Conservation (phyloP, 2,329 filamentous ascomycete species). For the Xylaria sp. region DNA sequence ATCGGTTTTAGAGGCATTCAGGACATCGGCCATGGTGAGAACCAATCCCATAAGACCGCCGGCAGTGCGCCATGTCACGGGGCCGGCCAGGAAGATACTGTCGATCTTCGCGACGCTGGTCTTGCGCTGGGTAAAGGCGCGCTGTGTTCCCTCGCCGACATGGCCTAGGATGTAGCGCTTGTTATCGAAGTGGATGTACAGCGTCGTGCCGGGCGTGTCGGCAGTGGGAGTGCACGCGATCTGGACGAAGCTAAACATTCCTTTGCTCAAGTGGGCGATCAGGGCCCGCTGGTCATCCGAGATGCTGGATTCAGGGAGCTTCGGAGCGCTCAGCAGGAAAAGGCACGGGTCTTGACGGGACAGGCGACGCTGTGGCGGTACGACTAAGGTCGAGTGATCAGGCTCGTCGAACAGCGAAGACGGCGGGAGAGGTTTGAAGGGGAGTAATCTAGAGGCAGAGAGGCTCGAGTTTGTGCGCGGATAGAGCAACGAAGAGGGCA, state of each 20-base stretch:
- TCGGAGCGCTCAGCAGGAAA: background rate
- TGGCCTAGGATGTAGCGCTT: slow-evolving; percentile 83
- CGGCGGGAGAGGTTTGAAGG: slow-evolving; percentile 13
- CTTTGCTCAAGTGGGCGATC: slow-evolving; percentile 7
- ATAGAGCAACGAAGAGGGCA: background rate
- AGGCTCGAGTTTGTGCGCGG: background rate
- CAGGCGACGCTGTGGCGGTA: background rate
- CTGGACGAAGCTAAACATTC: slow-evolving; percentile 71
- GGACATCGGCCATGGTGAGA: slow-evolving; percentile 71
- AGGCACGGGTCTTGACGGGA: background rate
- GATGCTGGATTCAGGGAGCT: background rate
- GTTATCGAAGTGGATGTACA: slow-evolving; percentile 75
- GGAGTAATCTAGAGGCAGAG: background rate
- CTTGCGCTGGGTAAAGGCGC: slow-evolving; percentile 65
- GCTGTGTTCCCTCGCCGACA: slow-evolving; percentile 77
- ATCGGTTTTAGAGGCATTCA: slow-evolving; percentile 26
- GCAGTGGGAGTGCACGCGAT: slow-evolving; percentile 77
- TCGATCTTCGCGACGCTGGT: slow-evolving; percentile 59
- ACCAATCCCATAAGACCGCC: slow-evolving; percentile 84
- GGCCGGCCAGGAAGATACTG: slow-evolving; percentile 79
- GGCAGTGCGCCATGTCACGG: slow-evolving; percentile 65
- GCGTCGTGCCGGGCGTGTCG: slow-evolving; percentile 75
- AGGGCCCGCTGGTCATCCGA: background rate
- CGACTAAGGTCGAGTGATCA: background rate
- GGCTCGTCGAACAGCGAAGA: slow-evolving; percentile 18